Conservation (phyloP, 2,329 filamentous ascomycete species). For the Huntiella abstrusa region DNA sequence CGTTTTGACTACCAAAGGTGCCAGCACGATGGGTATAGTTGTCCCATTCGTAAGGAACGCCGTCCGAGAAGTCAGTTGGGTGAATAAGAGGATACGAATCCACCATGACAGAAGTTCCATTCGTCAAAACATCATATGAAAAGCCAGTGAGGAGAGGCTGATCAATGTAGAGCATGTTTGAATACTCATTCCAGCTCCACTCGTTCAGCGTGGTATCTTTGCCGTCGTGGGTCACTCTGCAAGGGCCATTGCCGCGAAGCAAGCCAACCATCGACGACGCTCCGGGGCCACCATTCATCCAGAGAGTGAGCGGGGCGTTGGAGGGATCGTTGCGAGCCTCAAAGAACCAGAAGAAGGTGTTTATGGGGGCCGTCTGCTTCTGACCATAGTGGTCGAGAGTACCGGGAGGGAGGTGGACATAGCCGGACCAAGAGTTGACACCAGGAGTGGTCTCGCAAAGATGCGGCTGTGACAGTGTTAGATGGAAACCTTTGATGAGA, state of each 20-base stretch:
- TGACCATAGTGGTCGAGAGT: no score
- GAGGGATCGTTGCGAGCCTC: background rate
- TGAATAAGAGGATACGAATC: constrained; percentile 16
- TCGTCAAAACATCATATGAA: constrained; percentile 44
- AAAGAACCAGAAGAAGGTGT: background rate
- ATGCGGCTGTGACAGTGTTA: no score
- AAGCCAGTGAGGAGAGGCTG: constrained; percentile 51
- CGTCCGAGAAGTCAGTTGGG: constrained; percentile 19
- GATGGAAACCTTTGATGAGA: no score
- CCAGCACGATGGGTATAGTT: constrained; percentile 19
- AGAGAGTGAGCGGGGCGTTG: constrained; percentile 23
- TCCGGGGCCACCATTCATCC: constrained; percentile 50
- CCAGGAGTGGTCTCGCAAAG: no score
- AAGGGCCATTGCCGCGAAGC: constrained; percentile 40
- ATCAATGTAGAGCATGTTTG: constrained; percentile 37
- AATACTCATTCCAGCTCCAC: constrained; percentile 45
- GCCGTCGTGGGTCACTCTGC: constrained; percentile 23
- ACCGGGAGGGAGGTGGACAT: no score
- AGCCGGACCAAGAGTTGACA: no score
- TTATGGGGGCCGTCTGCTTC: no score
- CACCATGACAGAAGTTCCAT: constrained; percentile 30
- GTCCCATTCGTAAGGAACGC: constrained; percentile 16
- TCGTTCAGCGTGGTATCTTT: constrained; percentile 37
- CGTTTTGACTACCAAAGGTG: background rate
- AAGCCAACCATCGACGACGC: constrained; percentile 45